Base-by-base conservation (phyloP, 1,284 basidiomycete species). In the Ceratobasidium sp. region DNA sequence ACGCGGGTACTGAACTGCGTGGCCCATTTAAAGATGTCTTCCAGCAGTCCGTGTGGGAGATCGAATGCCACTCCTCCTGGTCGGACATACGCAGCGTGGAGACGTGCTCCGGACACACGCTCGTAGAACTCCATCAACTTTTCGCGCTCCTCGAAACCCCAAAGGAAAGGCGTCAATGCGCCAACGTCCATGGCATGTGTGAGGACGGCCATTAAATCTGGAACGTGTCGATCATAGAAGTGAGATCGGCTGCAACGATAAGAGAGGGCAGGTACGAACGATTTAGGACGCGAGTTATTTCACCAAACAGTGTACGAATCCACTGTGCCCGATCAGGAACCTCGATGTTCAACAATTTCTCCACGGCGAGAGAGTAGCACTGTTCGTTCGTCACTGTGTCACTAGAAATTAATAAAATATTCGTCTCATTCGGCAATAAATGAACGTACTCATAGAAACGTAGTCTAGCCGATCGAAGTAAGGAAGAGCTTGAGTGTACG, bases 81-180 rank as follows among this genome's bases (percentile, higher is more conserved):
- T 77, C 97, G 94, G 62, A 99, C 92, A 83, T 99, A 99, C n/a
- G 97, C 97, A 6, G 96, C 92, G 82, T 99, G 97, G 81, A 99
- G 88, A 76, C 97, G 96, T 1, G 97, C 97, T 79, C 97, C 97
- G 9, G 97, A 99, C 45, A 99, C 97, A 75, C 97, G 95, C 85
- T 99, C 97, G 84, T 99, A 99, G 85, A 99, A 99, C 84, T 99
- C 97, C 97, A 99, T 99, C 78, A 99, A 91, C 87, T 99, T 99
- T 86, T 99, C 97, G 78, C 97, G 96, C 85, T 99, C 97, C 85
- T 99, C 97, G 87, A 99, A 99, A 81, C 97, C 98, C 97, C 96
- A 99, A 50, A 99, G 87, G 92, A 99, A 99, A 60, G 97, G 98
- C 1, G 98, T 99, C 7, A 99, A 88, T 77, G 96, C 97, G 82